These are phyloP conservation scores for Globisporangium alternatum DNA, from an alignment of 352 stramenopile genomes.

Conservation along the genomic window DNA sequence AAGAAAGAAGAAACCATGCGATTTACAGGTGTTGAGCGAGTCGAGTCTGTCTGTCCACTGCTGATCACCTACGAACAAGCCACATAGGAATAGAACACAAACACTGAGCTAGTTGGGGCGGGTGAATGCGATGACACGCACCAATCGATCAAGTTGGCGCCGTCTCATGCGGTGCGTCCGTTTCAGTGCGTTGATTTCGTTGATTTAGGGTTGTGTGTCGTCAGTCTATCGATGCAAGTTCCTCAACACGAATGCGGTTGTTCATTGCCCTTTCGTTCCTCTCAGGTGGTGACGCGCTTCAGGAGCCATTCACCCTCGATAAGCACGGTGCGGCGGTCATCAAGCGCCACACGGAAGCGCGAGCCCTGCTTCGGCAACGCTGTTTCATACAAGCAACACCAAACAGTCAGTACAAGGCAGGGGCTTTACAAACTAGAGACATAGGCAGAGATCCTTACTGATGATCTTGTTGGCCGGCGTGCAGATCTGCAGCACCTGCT, in stretches of 20 bases:
- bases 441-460: slow-evolving; percentile 33
- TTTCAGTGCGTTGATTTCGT: neutral
- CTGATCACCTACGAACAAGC: no score
- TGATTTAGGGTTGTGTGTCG: neutral
- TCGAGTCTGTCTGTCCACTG: no score
- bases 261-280: neutral
- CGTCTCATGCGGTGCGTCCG: neutral
- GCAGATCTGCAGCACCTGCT: slow-evolving; percentile 56
- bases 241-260: neutral
- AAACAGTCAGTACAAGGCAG: slow-evolving; percentile 8
- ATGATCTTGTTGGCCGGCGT: slow-evolving; percentile 34
- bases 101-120: no score
- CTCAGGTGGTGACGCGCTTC: slow-evolving; percentile 9
- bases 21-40: no score
- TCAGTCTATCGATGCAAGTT: neutral
- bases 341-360: slow-evolving; percentile 36
- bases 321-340: slow-evolving; percentile 31
- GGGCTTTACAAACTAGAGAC: neutral
- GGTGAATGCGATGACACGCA: no score
- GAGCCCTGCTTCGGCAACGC: slow-evolving; percentile 47
- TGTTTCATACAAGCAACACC: slow-evolving; percentile 16
- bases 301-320: slow-evolving; percentile 51
- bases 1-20: no score
- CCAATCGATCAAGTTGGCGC: neutral
- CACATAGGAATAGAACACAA: no score